These are phyloP conservation scores for Scheffersomyces lignicola DNA, from an alignment of 1,139 yeast species.

Conservation along the genomic window DNA sequence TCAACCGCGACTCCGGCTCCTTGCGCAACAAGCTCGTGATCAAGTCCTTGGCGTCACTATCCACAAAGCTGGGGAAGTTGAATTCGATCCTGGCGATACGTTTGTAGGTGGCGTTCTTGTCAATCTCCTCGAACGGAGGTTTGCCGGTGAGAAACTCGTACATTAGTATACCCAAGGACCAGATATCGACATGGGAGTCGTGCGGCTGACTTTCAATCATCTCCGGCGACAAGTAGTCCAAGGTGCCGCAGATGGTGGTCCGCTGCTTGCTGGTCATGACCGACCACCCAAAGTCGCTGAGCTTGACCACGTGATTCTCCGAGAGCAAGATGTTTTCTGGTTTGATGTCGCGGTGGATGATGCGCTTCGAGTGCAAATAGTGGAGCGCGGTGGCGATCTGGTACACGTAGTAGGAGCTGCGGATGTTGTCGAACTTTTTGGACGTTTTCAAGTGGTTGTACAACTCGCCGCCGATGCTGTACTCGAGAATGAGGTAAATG, in stretches of 20 bases:
- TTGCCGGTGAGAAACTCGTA: constrained; percentile 86
- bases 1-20: constrained; percentile 66
- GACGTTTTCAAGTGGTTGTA: constrained; percentile 61
- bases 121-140: constrained; percentile 89
- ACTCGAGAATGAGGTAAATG: constrained; percentile 83
- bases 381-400: constrained; percentile 81
- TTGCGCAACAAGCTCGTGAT: constrained; percentile 60
- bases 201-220: constrained; percentile 86
- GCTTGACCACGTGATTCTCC: constrained; percentile 68
- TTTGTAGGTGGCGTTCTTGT: constrained; percentile 71
- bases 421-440: constrained; percentile 62
- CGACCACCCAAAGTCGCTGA: constrained; percentile 97
- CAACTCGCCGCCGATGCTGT: constrained; percentile 83
- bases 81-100: constrained; percentile 78
- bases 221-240: constrained; percentile 94
- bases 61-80: constrained; percentile 66
- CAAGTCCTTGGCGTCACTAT: constrained; percentile 75
- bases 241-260: constrained; percentile 89
- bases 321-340: constrained; percentile 87
- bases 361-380: constrained; percentile 73
- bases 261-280: constrained; percentile 54
- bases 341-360: constrained; percentile 89
- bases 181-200: constrained; percentile 77
- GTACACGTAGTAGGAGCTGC: constrained; percentile 75
- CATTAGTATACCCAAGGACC: constrained; percentile 89